Percentiles rank a stretch among this genome's conserved stretches.
These are phyloP conservation scores for Tetrapisispora fleetii DNA, from an alignment of 805 yeast genomes.

Conservation along the genomic window DNA sequence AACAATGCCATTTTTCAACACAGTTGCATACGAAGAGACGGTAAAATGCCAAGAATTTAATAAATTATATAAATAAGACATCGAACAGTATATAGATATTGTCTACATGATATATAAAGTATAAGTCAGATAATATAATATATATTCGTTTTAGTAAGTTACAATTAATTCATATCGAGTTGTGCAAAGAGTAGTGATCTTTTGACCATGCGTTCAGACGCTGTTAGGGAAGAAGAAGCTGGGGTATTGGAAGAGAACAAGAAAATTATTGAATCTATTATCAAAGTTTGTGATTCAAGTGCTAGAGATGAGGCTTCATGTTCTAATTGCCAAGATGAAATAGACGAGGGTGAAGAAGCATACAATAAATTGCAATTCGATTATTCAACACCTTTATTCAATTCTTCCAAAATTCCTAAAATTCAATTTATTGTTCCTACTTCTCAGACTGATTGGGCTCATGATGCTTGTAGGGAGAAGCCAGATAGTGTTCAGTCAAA, in stretches of 20 bases:
- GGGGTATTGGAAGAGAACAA: not conserved
- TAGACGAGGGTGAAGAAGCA: constrained; percentile 12
- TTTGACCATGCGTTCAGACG: too few relatives aligned
- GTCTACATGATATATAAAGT: too few relatives aligned
- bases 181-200: too few relatives aligned
- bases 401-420: constrained; percentile 58
- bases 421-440: constrained; percentile 76
- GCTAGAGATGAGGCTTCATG: not conserved
- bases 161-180: too few relatives aligned
- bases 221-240: not conserved
- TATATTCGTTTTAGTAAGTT: too few relatives aligned
- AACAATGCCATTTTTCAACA: too few relatives aligned
- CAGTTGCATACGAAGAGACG: too few relatives aligned
- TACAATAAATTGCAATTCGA: constrained; percentile 23
- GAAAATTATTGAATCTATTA: not conserved
- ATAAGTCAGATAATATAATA: too few relatives aligned
- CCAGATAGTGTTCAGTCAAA: constrained; percentile 37
- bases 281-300: not conserved
- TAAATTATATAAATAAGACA: too few relatives aligned
- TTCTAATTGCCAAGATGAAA: constrained; percentile 2
- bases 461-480: constrained; percentile 47
- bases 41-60: too few relatives aligned
- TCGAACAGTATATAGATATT: too few relatives aligned
- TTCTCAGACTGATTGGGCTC: constrained; percentile 77
- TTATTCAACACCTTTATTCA: constrained; percentile 44